These are phyloP conservation scores for Fomitiporia mediterranea DNA, from an alignment of 1,284 basidiomycete species.

Conservation along the genomic window DNA sequence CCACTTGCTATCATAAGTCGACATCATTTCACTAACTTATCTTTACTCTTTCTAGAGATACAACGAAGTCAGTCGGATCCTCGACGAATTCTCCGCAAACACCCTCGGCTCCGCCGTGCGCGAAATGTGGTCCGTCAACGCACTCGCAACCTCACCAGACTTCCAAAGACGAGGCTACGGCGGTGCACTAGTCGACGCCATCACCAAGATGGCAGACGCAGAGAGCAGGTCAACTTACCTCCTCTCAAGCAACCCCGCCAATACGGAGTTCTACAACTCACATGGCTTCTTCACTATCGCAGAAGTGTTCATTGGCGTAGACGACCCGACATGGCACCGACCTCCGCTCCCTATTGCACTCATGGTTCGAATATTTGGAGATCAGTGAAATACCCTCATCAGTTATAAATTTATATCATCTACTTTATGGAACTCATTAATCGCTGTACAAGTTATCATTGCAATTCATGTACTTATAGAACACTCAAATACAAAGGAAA, in stretches of 20 bases:
- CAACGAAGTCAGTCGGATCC: conserved; percentile 5
- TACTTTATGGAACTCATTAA: too few relatives aligned
- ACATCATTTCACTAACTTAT: neutral
- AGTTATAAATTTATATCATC: too few relatives aligned
- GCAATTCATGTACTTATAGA: too few relatives aligned
- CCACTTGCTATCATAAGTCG: neutral
- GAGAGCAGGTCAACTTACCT: conserved; percentile 23
- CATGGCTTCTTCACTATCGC: conserved; percentile 23
- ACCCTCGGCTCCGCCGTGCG: neutral
- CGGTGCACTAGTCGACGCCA: conserved; percentile 16
- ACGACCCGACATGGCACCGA: conserved; percentile 23
- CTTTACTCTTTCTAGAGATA: conserved; percentile 2
- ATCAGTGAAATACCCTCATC: neutral
- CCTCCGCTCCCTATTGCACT: conserved; percentile 20
- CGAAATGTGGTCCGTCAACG: conserved; percentile 17
- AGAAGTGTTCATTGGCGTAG: conserved; percentile 21
- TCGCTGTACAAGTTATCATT: too few relatives aligned
- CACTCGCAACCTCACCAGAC: conserved; percentile 18
- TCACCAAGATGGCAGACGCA: conserved; percentile 21
- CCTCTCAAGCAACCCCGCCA: conserved; percentile 23
- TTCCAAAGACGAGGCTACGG: conserved; percentile 21
- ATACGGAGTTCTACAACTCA: conserved; percentile 25
- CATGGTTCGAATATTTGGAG: conserved; percentile 15
- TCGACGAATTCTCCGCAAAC: neutral
- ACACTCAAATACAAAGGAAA: too few relatives aligned